These are phyloP conservation scores for Irpex rosettiformis DNA, from an alignment of 1,284 basidiomycete genomes.

Conservation along the genomic window DNA sequence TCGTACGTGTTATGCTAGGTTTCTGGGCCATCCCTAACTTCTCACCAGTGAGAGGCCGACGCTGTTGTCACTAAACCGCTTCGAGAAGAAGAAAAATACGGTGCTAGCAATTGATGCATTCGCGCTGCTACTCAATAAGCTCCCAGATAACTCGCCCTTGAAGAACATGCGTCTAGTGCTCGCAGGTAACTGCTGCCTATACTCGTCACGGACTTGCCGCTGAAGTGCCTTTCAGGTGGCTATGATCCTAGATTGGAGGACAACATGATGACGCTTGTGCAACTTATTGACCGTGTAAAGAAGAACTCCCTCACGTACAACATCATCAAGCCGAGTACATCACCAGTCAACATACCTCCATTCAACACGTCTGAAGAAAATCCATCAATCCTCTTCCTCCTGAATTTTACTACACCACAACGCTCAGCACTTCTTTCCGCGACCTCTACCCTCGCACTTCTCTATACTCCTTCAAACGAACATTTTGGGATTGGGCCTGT, in stretches of 20 bases:
- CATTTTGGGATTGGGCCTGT: constrained; percentile 98
- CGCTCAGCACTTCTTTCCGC: constrained; percentile 73
- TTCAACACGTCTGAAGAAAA: constrained; percentile 27
- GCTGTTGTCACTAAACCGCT: constrained; percentile 90
- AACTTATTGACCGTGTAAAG: constrained; percentile 56
- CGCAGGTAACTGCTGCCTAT: constrained; percentile 52
- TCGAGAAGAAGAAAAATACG: constrained; percentile 94
- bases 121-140: constrained; percentile 40
- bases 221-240: constrained; percentile 47
- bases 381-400: constrained; percentile 64
- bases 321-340: constrained; percentile 42
- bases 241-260: constrained; percentile 72
- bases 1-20: constrained; percentile 54
- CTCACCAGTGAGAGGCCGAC: constrained; percentile 64
- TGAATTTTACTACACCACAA: constrained; percentile 83
- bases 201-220: neutral
- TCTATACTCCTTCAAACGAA: constrained; percentile 95
- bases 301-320: constrained; percentile 49
- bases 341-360: constrained; percentile 34
- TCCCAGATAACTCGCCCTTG: constrained; percentile 9
- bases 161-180: constrained; percentile 61
- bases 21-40: neutral
- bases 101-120: constrained; percentile 83
- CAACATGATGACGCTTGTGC: constrained; percentile 62
- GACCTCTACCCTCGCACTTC: constrained; percentile 63